Conservation (phyloP, 225 moss, liverwort and hornwort species). For the Polytrichum commune region DNA sequence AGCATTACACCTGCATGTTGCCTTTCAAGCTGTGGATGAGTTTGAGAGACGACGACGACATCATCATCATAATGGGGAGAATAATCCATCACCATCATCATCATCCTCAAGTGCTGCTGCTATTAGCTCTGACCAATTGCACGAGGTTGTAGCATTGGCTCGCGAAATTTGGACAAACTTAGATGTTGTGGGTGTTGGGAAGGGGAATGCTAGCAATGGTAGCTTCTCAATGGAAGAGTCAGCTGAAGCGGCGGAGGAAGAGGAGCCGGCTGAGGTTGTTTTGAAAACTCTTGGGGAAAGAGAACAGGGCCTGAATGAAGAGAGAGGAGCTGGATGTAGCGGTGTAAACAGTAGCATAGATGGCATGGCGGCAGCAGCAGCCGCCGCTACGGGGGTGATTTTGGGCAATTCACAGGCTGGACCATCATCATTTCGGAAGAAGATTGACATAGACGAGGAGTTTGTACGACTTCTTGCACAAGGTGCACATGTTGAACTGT, state of each 20-base stretch:
- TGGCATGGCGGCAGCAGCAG: conserved; percentile 16
- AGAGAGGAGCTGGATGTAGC: conserved; percentile 33
- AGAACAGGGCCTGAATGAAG: conserved; percentile 18
- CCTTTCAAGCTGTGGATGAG: conserved; percentile 89
- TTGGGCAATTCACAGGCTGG: conserved; percentile 19
- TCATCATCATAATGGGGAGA: conserved; percentile 14
- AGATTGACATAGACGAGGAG: conserved; percentile 53
- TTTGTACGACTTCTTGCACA: conserved; percentile 61
- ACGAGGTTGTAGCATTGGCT: conserved; percentile 65
- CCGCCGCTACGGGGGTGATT: conserved; percentile 25
- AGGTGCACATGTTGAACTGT: conserved; percentile 73
- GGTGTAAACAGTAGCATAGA: conserved; percentile 33
- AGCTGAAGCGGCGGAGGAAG: conserved; percentile 52
- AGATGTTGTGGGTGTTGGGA: conserved; percentile 36
- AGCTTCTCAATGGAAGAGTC: conserved; percentile 78
- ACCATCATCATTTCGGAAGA: conserved; percentile 17
- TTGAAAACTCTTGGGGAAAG: conserved; percentile 46
- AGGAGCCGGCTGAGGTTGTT: conserved; percentile 37
- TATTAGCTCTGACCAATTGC: conserved; percentile 59
- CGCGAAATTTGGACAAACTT: conserved; percentile 78
- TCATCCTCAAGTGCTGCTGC: neutral
- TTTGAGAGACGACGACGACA: conserved; percentile 58
- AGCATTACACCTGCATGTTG: conserved; percentile 67
- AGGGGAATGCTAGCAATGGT: conserved; percentile 34
- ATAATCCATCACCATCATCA: conserved; percentile 29